Percentiles rank a stretch among this genome's conserved stretches.
phyloP scores from a whole-genome alignment of 108 stramenopile species.

The Pseudonitzschia delicatissima region DNA sequence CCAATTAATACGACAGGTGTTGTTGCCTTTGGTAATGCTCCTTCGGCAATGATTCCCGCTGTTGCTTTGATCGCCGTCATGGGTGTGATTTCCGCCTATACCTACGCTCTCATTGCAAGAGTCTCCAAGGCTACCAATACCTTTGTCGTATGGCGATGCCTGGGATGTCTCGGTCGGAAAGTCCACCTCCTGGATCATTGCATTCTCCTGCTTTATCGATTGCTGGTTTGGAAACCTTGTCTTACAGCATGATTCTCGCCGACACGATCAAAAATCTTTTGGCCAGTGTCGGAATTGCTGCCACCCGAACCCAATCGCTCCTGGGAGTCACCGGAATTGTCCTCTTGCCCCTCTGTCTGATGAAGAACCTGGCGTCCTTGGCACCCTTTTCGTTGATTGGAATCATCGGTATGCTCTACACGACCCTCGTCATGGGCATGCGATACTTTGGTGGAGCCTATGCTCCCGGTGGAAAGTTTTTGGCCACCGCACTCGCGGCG shows the following conservation, averaged over 20 bases:
- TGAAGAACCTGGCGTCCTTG: slow-evolving; percentile 79
- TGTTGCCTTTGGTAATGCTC: slow-evolving; percentile 89
- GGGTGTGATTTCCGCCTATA: slow-evolving; percentile 86
- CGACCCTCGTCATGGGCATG: slow-evolving; percentile 76
- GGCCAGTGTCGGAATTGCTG: slow-evolving; percentile 58
- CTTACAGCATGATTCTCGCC: slow-evolving; percentile 94
- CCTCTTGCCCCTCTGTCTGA: slow-evolving; percentile 89
- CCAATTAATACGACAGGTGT: slow-evolving; percentile 80
- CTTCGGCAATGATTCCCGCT: slow-evolving; percentile 91
- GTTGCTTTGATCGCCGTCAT: slow-evolving; percentile 66
- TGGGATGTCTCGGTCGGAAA: slow-evolving; percentile 88
- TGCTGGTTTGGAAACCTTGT: slow-evolving; percentile 83
- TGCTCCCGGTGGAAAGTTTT: slow-evolving; percentile 68
- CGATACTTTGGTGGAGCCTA: slow-evolving; percentile 84
- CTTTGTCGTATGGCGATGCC: slow-evolving; percentile 80
- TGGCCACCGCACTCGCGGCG: slow-evolving; percentile 35
- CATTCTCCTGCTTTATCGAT: slow-evolving; percentile 62
- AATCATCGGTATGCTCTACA: slow-evolving; percentile 84
- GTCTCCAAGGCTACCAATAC: slow-evolving; percentile 71
- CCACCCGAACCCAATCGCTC: slow-evolving; percentile 57
- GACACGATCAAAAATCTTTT: slow-evolving; percentile 77
- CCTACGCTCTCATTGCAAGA: slow-evolving; percentile 85
- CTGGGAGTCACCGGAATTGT: slow-evolving; percentile 69
- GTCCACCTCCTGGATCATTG: slow-evolving; percentile 67
- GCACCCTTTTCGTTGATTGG: slow-evolving; percentile 87